Conservation (phyloP, 345 rosid genomes). For the Euphorbia tirucalli region DNA sequence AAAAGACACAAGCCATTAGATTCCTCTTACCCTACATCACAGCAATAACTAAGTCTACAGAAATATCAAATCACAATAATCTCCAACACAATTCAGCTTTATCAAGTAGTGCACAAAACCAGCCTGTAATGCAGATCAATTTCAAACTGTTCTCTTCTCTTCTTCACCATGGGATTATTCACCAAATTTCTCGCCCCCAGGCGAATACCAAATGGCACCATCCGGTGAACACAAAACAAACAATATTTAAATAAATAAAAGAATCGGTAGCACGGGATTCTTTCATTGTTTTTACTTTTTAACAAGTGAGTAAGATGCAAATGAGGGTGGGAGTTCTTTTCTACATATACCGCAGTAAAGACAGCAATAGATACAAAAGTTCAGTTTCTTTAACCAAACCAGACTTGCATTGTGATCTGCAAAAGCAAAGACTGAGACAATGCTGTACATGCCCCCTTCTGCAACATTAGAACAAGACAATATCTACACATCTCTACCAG, state of each 20-base stretch:
- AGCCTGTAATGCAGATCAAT: background rate
- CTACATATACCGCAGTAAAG: background rate
- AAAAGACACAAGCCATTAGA: too few species aligned
- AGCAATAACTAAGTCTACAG: background rate
- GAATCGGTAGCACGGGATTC: background rate
- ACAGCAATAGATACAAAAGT: background rate
- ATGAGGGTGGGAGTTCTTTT: background rate
- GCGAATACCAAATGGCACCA: too few species aligned
- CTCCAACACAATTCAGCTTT: background rate
- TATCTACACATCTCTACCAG: constrained; percentile 9
- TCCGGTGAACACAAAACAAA: too few species aligned
- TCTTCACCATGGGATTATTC: background rate
- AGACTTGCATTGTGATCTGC: background rate
- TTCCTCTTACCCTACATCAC: background rate
- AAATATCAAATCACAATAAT: background rate
- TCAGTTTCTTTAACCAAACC: background rate
- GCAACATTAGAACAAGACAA: constrained; percentile 2
- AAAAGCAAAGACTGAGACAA: background rate
- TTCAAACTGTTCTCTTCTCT: background rate
- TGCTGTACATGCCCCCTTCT: background rate
- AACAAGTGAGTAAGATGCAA: background rate
- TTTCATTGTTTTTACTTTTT: background rate
- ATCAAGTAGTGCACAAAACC: background rate
- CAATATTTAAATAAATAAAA: too few species aligned
- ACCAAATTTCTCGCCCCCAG: too few species aligned